Evolutionary conservation across 148 eudicot genomes (phyloP), one percentile per base, ranked within the genome.

Genomic region (Chenopodium suecicum): DNA sequence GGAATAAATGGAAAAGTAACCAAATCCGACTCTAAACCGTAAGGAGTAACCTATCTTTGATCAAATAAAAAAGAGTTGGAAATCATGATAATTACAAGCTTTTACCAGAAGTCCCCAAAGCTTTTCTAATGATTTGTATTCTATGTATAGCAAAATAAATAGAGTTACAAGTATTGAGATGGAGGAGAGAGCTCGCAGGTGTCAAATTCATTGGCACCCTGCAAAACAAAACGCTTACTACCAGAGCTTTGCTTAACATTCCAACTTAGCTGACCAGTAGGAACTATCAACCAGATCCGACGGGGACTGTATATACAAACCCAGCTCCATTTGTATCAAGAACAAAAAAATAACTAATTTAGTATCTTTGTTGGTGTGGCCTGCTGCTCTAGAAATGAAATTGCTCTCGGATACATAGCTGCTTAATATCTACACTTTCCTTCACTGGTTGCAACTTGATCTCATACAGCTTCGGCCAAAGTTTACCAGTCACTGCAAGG

Each of bases 401-500:
- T 2, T 88, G 89, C 54, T 1, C 41, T 37, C 69, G 86, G 68
- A 91, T 86, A 86, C 99, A 96, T 68, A 85, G 76, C 22, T 81
- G 77, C 82, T 88, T 85, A 73, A 92, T 82, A 75, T 83, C 77
- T 54, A 79, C 87, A 77, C 76, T 82, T 72, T 84, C 86, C 46
- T 81, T 77, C 70, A 86, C 25, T 1, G 90, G 91, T 10, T 78
- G 92, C 89, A 94, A 67, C 94, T 94, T 92, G 75, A 94, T 90
- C 85, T 96, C 99, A 52, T 83, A 94, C 54, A 96, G 86, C 88
- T 92, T 96, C 32, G 99, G 99, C 99, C 99, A 96, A 23, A 88
- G 87, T 84, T 96, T 96, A 52, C 99, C 99, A 1, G 98, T 96
- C 80, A 96, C 99, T 94, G 90, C 74, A 78, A 62, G 31, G 44